Base-by-base conservation (phyloP, 148 eudicot genomes). In the Nepenthes mirabilis region DNA sequence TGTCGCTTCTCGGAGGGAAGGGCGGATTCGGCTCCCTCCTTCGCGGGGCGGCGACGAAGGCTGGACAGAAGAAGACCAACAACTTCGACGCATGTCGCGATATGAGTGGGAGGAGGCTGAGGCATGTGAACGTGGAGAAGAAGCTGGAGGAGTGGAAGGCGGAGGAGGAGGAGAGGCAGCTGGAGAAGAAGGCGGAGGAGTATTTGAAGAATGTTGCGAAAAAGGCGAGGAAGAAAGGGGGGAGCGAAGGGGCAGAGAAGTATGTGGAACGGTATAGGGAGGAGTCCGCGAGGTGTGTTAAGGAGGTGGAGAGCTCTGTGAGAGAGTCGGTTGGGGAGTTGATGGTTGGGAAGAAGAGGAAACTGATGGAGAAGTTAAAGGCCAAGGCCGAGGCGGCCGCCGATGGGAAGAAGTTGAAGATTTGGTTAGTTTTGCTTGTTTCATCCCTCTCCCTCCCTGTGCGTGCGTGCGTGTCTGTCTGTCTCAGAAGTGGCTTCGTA, bases 111-210 rank as follows among this genome's bases (percentile, higher is more conserved):
- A 65, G 97, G 61, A 68, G 99, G 63, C 61, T 93, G 65, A 64
- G 99, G 71, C 99, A 93, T 53, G 97, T 89, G 77, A 93, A 89
- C 48, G 96, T 95, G 53, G 99, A 89, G 87, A 89, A 86, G 84
- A 89, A 69, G 81, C 65, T 93, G 68, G 99, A 93, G 74, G 99
- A 89, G 72, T 93, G 99, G 99, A 72, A 47, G 61, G 91, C 87
- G 13, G 97, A 81, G 74, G 84, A 76, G 47, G 84, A 65, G 62
- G 95, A 84, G 72, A 72, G 99, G 77, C 73, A 60, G 70, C n/a
- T 93, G 70, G 99, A 89, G 95, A 93, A 76, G 76, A 54, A 71
- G 53, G 99, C 99, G n/a, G 97, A 93, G 62, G 88, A 81, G 36
- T 93, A 70, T 48, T 58, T 93, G 33, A 93, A 81, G 83, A 90